phyloP scores from a whole-genome alignment of 2,329 filamentous ascomycete genomes.

The Cladosporium cucumerinum region DNA sequence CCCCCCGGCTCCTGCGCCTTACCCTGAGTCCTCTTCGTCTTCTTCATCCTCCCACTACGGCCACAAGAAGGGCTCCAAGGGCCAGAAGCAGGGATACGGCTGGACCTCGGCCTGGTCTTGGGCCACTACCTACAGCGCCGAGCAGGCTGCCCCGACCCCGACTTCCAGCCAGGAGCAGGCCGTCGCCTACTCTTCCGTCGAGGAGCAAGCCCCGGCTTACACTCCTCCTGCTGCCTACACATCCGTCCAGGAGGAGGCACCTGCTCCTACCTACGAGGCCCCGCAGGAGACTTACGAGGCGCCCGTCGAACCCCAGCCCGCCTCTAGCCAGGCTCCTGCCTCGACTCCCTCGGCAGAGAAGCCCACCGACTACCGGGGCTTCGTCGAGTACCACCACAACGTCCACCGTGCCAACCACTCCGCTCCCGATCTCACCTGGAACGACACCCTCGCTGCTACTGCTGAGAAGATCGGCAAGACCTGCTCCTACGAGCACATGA shows the following conservation, averaged over 20 bases:
- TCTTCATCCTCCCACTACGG: conserved; percentile 21
- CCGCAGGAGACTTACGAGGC: conserved; percentile 14
- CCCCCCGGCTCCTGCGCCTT: conserved; percentile 10
- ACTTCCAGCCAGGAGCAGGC: neutral
- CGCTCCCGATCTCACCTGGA: conserved; percentile 63
- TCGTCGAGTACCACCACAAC: conserved; percentile 74
- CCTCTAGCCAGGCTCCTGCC: conserved; percentile 13
- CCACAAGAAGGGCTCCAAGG: conserved; percentile 19
- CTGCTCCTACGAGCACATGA: conserved; percentile 74
- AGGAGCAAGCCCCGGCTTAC: conserved; percentile 19
- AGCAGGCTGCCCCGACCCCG: conserved; percentile 17
- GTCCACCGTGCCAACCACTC: conserved; percentile 80
- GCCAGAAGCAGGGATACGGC: neutral
- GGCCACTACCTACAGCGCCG: conserved; percentile 11
- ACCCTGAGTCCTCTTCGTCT: neutral
- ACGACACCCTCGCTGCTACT: conserved; percentile 58
- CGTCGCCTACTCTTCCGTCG: conserved; percentile 20
- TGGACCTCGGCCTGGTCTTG: conserved; percentile 13
- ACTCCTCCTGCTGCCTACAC: neutral
- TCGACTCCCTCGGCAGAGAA: conserved; percentile 17
- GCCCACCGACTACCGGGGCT: conserved; percentile 33
- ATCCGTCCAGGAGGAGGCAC: conserved; percentile 9
- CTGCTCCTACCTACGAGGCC: conserved; percentile 5
- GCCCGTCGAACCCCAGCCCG: conserved; percentile 7
- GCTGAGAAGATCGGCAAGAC: conserved; percentile 61